Evolutionary conservation across 805 yeast species (phyloP), one percentile per base, ranked within the genome.

Genomic region (Cyberlindnera suaveolens): DNA sequence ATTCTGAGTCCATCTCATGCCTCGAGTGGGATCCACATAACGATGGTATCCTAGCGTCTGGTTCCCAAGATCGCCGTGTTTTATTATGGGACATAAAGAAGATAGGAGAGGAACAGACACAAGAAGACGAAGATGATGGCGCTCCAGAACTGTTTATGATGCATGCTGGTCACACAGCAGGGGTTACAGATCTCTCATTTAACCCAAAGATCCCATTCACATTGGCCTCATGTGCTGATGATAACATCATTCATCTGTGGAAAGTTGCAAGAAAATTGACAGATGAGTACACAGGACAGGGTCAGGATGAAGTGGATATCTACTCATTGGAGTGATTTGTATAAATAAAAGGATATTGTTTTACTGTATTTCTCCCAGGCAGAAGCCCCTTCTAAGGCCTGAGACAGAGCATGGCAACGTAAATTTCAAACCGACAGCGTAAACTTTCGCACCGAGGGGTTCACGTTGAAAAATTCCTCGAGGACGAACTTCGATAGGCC

Each of bases 101-200:
- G 52, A 82, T 88, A 31, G 96, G 96, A 4, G 85, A 80, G 49
- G 96, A 87, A 57, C 95, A 86, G 61, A 73, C 72, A 13, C 89
- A 80, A 51, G 96, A 87, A 52, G 96, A 88, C 58, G 85, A 88
- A 27, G 95, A 85, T 50, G 96, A 88, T 56, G 96, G 95, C 33
- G 84, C 84, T 23, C 91, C 96, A 5, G 96, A 88, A 61, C 64
- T 88, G 31, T 68, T 87, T 53, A 84, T 87, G 89, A 84, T 88
- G 82, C 96, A 88, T 59, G 95, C 95, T 32, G 96, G 96, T 17
- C 96, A 88, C 58, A 81, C 89, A 16, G 82, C 87, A 15, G 71
- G 82, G 6, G 81, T 85, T 15, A 79, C 81, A 35, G 95, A 85
- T 59, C 69, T 85, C 51, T 74, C 80, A 30, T 80, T 86, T 71